A percentile compares a stretch with the other conserved stretches of the same genome.
Conservation (phyloP, 108 stramenopile species). For the Poteriospumella lacustris region DNA sequence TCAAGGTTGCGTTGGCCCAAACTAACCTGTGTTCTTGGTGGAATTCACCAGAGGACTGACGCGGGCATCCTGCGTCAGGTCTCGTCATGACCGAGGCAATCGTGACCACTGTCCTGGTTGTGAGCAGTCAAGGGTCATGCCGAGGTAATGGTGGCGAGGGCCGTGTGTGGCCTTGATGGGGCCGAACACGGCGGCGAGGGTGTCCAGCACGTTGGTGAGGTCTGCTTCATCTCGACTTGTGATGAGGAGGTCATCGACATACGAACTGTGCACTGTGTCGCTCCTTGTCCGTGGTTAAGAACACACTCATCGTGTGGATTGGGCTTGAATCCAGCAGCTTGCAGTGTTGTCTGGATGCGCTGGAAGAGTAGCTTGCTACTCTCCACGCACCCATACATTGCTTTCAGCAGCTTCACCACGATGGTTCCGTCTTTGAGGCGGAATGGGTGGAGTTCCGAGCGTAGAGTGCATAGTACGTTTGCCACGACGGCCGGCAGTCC, state of each 20-base stretch:
- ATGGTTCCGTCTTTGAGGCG: background rate
- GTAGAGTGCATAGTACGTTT: too few species aligned
- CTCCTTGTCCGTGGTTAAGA: background rate
- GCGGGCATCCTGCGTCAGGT: too few species aligned
- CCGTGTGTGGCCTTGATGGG: background rate
- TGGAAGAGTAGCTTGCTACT: background rate
- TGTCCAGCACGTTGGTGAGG: background rate
- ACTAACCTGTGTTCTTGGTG: too few species aligned
- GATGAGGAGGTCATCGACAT: slow-evolving; percentile 14
- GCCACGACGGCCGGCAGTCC: too few species aligned
- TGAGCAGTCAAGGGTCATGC: background rate
- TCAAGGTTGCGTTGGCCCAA: too few species aligned
- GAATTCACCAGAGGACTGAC: too few species aligned
- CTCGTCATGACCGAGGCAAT: too few species aligned
- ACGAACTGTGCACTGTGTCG: background rate
- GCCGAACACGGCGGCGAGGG: background rate
- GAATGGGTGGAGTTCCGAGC: too few species aligned
- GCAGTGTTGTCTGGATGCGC: background rate
- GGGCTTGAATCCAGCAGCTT: background rate
- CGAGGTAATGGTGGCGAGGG: background rate
- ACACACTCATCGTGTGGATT: slow-evolving; percentile 15
- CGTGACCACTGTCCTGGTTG: background rate
- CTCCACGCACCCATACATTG: slow-evolving; percentile 4
- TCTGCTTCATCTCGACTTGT: background rate
- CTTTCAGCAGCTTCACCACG: background rate